Evolutionary conservation across 345 rosid genomes (phyloP).

Genomic region (Cardiospermum halicacabum): DNA sequence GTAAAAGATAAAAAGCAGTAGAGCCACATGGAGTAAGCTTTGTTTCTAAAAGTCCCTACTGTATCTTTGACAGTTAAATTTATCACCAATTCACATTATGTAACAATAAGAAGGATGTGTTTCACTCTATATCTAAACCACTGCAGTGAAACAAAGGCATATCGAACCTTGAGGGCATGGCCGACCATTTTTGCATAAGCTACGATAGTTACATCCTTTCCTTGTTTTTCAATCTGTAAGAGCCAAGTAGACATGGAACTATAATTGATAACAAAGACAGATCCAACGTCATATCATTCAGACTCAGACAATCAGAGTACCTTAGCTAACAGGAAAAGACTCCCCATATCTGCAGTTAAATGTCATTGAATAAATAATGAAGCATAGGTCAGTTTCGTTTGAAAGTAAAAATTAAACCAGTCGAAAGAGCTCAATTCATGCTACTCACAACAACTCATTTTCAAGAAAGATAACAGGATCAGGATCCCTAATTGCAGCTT

Average conservation of each 20-base stretch:
- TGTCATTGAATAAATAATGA: neutral
- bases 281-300: neutral
- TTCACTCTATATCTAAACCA: neutral
- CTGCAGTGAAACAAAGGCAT: neutral
- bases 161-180: conserved; percentile 70
- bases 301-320: conserved; percentile 34
- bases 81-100: neutral
- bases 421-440: neutral
- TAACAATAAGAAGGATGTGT: neutral
- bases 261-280: neutral
- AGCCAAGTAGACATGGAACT: conserved; percentile 1
- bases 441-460: conserved; percentile 84
- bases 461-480: conserved; percentile 95
- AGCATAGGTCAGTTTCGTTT: neutral
- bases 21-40: neutral
- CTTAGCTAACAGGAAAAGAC: conserved; percentile 93
- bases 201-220: conserved; percentile 79
- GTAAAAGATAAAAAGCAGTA: neutral
- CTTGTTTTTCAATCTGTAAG: conserved; percentile 80
- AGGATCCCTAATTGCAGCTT: conserved; percentile 97
- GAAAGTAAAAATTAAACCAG: neutral
- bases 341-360: conserved; percentile 69
- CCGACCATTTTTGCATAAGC: conserved; percentile 91
- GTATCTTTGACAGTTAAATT: neutral
- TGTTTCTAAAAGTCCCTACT: neutral